Conservation (phyloP, 345 rosid species). For the Populus nigra region DNA sequence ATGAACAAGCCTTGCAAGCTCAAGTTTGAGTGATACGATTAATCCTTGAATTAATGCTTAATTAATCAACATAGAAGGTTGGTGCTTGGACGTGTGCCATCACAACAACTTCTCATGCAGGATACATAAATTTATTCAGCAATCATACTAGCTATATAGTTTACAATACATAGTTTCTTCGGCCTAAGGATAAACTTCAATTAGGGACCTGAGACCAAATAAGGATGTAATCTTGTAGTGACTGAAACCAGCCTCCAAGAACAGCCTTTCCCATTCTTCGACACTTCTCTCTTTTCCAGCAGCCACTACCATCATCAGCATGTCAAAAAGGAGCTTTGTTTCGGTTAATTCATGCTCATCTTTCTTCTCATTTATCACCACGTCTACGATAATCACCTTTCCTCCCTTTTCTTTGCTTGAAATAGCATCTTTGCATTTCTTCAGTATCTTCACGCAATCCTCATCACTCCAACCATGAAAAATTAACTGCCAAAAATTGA, state of each 20-base stretch:
- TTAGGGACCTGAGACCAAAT: constrained; percentile 45
- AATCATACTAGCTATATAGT: background rate
- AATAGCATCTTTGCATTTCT: constrained; percentile 41
- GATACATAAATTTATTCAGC: background rate
- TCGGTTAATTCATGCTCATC: constrained; percentile 27
- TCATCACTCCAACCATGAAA: constrained; percentile 45
- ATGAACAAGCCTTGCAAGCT: background rate
- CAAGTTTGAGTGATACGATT: background rate
- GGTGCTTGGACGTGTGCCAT: background rate
- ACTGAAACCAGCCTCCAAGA: constrained; percentile 34
- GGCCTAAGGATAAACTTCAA: constrained; percentile 46
- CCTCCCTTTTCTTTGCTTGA: constrained; percentile 23
- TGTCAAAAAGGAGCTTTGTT: constrained; percentile 43
- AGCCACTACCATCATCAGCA: constrained; percentile 37
- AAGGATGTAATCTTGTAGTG: constrained; percentile 36
- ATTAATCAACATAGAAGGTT: background rate
- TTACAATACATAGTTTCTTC: background rate
- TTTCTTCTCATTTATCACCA: constrained; percentile 34
- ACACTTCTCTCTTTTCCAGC: constrained; percentile 38
- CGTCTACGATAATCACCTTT: constrained; percentile 36
- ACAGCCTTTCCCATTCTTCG: constrained; percentile 44
- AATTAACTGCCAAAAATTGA: constrained; percentile 21
- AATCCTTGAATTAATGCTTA: background rate
- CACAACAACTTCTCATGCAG: background rate
- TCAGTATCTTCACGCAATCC: constrained; percentile 41